Evolutionary conservation across 2,329 filamentous ascomycete genomes (phyloP), one percentile per base, ranked within the genome.

Genomic region (Paradendryphiella salina): DNA sequence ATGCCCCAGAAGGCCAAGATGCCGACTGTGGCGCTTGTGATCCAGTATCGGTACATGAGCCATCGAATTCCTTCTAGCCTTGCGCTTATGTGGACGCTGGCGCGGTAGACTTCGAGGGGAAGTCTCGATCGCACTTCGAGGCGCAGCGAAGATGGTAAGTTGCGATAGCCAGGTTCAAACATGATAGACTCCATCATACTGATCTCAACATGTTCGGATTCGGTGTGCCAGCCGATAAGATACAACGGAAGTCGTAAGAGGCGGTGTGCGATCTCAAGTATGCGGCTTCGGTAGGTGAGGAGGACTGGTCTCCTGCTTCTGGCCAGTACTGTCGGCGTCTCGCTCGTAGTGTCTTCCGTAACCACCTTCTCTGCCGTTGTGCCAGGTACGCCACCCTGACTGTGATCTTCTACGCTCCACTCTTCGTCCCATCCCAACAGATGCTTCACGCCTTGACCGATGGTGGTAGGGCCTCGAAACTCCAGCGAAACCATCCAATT

Each of bases 401-500:
- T 61, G 18, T 57, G 57, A 40, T 64, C 62, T 36, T 67, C 61
- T 2, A 56, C 53, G 26, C 62, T 61, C 66, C 63, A 68, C n/a
- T 67, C 69, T 15, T 71, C 67, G 21, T 66, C 66, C 60, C 65
- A 73, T 4, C 63, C 66, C 6, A 72, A 46, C 35, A 63, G 32
- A 5, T 54, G 52, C 41, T 59, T 66, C 20, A 53, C 50, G 26
- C 56, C 53, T 2, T 43, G 44, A 1, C 51, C 55, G 0, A 50
- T 39, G 2, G 45, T 46, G 2, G 49, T 41, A 0, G 67, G 65
- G 0, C 65, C 73, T 41, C 89, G 80, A 43, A 96, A 82, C 53
- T 85, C 82, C 13, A 96, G 76, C 38, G 89, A 86, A 14, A 97
- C 77, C 94, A 99, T 99, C 79, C 96, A 97, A 75, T 97, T 97